Base-by-base conservation (phyloP, 1,284 basidiomycete genomes). In the Cystobasidium slooffiae region DNA sequence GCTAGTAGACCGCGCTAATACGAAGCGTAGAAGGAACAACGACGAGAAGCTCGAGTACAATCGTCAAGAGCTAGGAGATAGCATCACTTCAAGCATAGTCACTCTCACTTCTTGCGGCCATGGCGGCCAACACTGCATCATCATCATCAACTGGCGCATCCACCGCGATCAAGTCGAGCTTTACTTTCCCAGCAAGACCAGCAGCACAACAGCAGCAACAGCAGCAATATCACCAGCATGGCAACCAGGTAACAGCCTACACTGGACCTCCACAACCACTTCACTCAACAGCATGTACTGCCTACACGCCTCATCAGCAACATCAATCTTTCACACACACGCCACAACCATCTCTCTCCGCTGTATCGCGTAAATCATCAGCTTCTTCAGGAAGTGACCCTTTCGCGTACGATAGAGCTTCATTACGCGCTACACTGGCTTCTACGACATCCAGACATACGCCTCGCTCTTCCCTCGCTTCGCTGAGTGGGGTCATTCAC, bases 141-240 rank as follows among this genome's bases (percentile, higher is more conserved):
- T 39, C 61, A 3, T 22, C 39, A 44, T n/a, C 61, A 43, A 65
- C 43, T n/a, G 39, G 18, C 63, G 14, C 39, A n/a, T 49, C 44
- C n/a, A 46, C 58, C 24, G 31, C 56, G 56, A 70, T 58, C 56
- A 70, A 63, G 58, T 49, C 47, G n/a, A 61, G 44, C 44, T 70
- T 52, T 44, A 52, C 56, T 39, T 70, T 63, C 39, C 58, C 56
- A 70, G 68, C 64, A 31, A 47, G 64, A 51, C 46, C 64, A 67
- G 39, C 44, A 20, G 43, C 44, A 24, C 61, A 63, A 24, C 61
- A 63, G 44, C 61, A 63, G 24, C 61, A 63, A 37, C 14, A 10
- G n/a, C 61, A 63, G 41, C 59, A 44, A 47, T 51, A 51, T 6
- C 49, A 51, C 16, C 49, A 51, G 6, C 49, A 51, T 20, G 6